These are phyloP conservation scores for Microthlaspi erraticum DNA, from an alignment of 345 rosid genomes.

Conservation along the genomic window DNA sequence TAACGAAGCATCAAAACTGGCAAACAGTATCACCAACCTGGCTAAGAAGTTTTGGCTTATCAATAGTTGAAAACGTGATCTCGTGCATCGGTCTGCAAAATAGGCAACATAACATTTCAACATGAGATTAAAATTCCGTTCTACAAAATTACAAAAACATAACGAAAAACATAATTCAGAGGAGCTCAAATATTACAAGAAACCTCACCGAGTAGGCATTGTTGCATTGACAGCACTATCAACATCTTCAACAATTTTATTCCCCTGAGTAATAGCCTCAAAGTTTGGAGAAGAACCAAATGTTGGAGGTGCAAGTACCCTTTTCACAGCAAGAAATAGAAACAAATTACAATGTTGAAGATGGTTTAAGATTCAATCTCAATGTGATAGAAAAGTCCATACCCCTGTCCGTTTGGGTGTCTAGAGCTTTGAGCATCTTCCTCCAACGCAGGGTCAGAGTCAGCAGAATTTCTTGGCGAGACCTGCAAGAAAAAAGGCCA, in stretches of 20 bases:
- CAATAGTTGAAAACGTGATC: constrained; percentile 93
- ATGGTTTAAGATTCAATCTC: constrained; percentile 4
- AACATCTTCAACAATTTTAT: constrained; percentile 40
- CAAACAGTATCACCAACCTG: constrained; percentile 36
- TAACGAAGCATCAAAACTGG: not conserved
- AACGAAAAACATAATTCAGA: constrained; percentile 1
- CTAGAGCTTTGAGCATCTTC: constrained; percentile 83
- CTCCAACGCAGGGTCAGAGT: constrained; percentile 60
- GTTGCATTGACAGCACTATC: constrained; percentile 45
- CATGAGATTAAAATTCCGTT: not conserved
- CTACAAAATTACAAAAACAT: not conserved
- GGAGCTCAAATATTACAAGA: not conserved
- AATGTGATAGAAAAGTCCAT: constrained; percentile 29
- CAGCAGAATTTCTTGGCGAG: constrained; percentile 52
- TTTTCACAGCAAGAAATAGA: constrained; percentile 43
- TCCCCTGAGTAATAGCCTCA: constrained; percentile 67
- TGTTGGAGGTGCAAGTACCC: constrained; percentile 89
- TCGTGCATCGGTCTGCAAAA: constrained; percentile 92
- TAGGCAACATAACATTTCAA: constrained; percentile 22
- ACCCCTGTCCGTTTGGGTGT: constrained; percentile 59
- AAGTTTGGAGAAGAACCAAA: constrained; percentile 90
- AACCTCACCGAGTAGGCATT: constrained; percentile 39
- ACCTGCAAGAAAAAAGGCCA: constrained; percentile 53
- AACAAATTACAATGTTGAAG: not conserved
- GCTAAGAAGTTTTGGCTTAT: constrained; percentile 52